Conservation (phyloP, 176 grass and related monocot species). For the Aegilops longissima region DNA sequence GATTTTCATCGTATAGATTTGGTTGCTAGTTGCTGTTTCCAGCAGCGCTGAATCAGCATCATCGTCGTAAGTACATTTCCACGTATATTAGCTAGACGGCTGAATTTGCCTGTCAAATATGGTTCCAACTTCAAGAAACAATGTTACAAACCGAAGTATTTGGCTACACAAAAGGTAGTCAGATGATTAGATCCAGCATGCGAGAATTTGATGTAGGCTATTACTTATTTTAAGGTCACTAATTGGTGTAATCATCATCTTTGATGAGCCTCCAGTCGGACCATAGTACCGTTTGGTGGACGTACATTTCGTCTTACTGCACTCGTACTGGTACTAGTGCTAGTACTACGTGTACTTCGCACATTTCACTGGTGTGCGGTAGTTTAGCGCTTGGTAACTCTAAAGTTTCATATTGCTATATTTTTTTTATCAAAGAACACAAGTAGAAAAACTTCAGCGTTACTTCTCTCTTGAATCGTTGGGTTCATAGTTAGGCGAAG, state of each 20-base stretch:
- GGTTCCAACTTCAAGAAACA: not conserved
- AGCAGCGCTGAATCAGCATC: not conserved
- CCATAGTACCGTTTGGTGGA: not conserved
- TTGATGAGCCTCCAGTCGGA: not conserved
- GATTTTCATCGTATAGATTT: not conserved
- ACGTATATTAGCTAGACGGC: not conserved
- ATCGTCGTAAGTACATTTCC: not conserved
- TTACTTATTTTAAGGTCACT: not conserved
- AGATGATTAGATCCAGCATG: not conserved
- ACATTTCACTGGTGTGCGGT: constrained; percentile 5
- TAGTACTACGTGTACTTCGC: not conserved
- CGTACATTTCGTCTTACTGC: not conserved
- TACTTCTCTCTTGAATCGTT: not conserved
- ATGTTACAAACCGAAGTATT: not conserved
- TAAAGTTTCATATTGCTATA: not conserved
- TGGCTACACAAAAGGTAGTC: not conserved
- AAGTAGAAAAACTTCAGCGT: not conserved
- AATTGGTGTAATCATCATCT: not conserved
- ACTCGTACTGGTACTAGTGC: not conserved
- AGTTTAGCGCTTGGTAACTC: not conserved
- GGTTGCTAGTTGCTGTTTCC: not conserved
- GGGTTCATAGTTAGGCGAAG: not conserved
- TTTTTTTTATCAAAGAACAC: not conserved
- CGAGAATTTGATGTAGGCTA: too few species aligned
- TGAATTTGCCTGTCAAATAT: not conserved